Base-by-base conservation (phyloP, 2,329 filamentous ascomycete species). In the Orbilia blumenaviensis region DNA sequence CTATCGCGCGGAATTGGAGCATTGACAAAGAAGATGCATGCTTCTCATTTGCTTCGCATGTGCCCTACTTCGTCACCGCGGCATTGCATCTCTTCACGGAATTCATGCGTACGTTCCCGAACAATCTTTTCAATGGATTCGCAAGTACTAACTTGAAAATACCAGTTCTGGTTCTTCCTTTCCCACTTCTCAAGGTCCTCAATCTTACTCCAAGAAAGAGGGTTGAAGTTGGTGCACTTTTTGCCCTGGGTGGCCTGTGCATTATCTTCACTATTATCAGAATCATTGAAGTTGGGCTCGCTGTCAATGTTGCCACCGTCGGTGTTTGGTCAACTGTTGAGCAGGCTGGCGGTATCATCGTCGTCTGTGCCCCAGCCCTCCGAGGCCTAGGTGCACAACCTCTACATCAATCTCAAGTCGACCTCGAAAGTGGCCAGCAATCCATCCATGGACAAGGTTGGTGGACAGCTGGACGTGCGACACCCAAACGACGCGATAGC, bases 361-460 rank as follows among this genome's bases (percentile, higher is more conserved):
- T 77, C 14, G 36, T 77, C 9, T 77, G 73, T 48, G 73, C 73
- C 14, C 73, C 73, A 34, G 66, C 73, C n/a, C 62, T 77, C 21
- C 54, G 64, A 8, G 64, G 63, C 21, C 56, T 76, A 27, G 41
- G 62, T 18, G 23, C 64, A 16, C 63, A 48, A 56, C 58, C 72
- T 36, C 14, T 56, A 3, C 38, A 38, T 21, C 72, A 64, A 9
- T 76, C 72, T 27, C 72, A 76, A 44, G 64, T 69, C 38, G 72
- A 76, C 16, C 72, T 76, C n/a, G 72, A 76, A 69, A 76, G 72
- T n/a, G 72, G 63, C 3, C 67, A 68, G 12, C 69, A 67, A 58
- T 69, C 72, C 10, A 60, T 76, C 34, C 72, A 76, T 25, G 72
- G 72, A 42, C 72, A 76, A 66, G 72, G 72, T 52, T 76, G 72